Conservation (phyloP, 1,284 basidiomycete species). For the Meripilus lineatus region DNA sequence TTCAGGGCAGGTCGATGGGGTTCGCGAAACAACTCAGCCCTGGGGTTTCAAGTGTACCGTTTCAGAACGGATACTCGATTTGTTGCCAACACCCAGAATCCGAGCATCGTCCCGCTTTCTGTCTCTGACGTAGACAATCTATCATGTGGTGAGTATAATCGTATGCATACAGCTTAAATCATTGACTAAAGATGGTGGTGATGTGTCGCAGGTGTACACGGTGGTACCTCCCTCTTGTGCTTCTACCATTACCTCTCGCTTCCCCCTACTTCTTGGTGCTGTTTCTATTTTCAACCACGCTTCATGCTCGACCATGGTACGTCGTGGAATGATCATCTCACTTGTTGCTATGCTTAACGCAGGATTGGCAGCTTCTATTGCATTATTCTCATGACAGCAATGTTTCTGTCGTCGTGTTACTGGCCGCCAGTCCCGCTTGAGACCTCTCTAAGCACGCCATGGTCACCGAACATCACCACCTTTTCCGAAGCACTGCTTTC, state of each 20-base stretch:
- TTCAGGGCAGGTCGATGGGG: slow-evolving; percentile 13
- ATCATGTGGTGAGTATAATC: slow-evolving; percentile 13
- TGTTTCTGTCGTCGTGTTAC: slow-evolving; percentile 80
- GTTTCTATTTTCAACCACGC: slow-evolving; percentile 66
- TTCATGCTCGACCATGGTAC: slow-evolving; percentile 78
- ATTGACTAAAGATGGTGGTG: too few species aligned
- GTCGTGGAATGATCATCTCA: slow-evolving; percentile 15
- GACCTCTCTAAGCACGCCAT: slow-evolving; percentile 54
- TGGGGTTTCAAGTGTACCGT: too few species aligned
- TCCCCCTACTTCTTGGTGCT: slow-evolving; percentile 70
- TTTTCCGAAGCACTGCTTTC: slow-evolving; percentile 57
- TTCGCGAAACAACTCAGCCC: neutral
- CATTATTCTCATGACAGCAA: slow-evolving; percentile 68
- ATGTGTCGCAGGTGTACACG: slow-evolving; percentile 68
- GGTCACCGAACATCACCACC: slow-evolving; percentile 63
- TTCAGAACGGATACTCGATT: too few species aligned
- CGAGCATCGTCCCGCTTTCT: too few species aligned
- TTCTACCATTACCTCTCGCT: slow-evolving; percentile 74
- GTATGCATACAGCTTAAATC: neutral
- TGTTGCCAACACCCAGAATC: too few species aligned
- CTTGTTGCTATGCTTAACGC: neutral
- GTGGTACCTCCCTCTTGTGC: slow-evolving; percentile 74
- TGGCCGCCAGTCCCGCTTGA: slow-evolving; percentile 74
- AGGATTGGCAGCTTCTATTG: slow-evolving; percentile 66
- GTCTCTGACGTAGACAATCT: too few species aligned